Evolutionary conservation across 2,329 filamentous ascomycete genomes (phyloP), one percentile per base, ranked within the genome.

Genomic region (Sarocladium oryzae): DNA sequence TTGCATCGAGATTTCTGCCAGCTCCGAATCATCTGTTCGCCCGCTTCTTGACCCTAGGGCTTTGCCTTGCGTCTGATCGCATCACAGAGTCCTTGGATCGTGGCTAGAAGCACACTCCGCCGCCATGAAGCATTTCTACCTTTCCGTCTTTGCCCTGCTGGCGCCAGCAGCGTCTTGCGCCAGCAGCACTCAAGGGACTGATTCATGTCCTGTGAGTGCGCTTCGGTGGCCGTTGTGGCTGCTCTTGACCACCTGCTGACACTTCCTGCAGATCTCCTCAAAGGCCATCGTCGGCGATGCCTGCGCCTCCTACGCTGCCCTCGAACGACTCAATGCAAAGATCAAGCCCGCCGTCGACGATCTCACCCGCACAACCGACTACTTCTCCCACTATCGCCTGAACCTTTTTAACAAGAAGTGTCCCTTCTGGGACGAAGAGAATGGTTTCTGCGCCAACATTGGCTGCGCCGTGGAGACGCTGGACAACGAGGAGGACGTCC

Each of bases 301-400:
- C 46, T 97, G 93, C 72, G 89, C 89, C 55, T 96, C 92, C 52
- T 99, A 95, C 70, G 84, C 85, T 52, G 90, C 89, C 33, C 86
- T 99, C 67, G 91, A 99, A 64, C 74, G 77, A 36, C 76, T 99
- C 51, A 99, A 97, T 70, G 69, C 76, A 58, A 79, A 82, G 54
- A 77, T 96, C 56, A 84, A 85, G 60, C 88, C 90, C 16, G 80
- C 84, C 50, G 73, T 99, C 58, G 80, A 88, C 61, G 85, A 88
- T 51, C 81, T 99, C 41, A 95, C 89, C 0, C 82, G 82, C 60
- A 83, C 87, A 50, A 95, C 92, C 67, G 93, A 99, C 69, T 99
- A 96, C 78, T 99, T 99, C 71, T 92, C 92, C 50, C 90, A 97
- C 70, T 99, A 97, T 73, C 86, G 93, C 53, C 74, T 99, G 41